Base-by-base conservation (phyloP, 2,329 filamentous ascomycete genomes). In the Venturia aucupariae region DNA sequence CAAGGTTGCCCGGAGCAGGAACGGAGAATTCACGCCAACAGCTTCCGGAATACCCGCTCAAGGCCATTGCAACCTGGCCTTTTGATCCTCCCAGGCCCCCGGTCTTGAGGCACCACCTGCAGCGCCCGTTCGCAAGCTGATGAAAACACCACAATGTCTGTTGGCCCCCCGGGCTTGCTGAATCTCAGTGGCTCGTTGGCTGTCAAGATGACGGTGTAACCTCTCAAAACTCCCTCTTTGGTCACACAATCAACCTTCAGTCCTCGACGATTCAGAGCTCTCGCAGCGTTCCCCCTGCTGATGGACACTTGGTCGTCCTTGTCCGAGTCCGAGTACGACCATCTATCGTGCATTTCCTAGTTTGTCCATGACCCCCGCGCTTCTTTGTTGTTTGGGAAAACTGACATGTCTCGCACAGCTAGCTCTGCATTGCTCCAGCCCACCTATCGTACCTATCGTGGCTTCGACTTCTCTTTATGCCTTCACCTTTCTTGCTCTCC, bases 301-400 rank as follows among this genome's bases (percentile, higher is more conserved):
- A 22, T 22, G 15, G 51, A 27, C 27, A 35, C 4, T 8, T n/a
- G 27, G 30, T 19, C 13, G 17, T 57, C 15, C 51, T 55, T 35
- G 51, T n/a, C n/a, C n/a, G n/a, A n/a, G 27, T 22, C 27, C 13
- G 17, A 48, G 35, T 38, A 6, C 7, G 44, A 48, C 44, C 44
- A 48, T 57, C 51, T 57, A 57, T 57, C 51, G 51, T 57, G 51
- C 51, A 57, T 57, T 57, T 57, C 51, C 51, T 57, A 57, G 30
- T 35, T 35, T 57, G 51, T 35, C 51, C 15, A 54, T 57, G 19
- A 27, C 51, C 30, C 15, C 27, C 27, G 30, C 51, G 8, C n/a
- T n/a, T 17, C 51, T 38, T 11, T 27, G 51, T 35, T 4, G 30
- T 32, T 24, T 8, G 51, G 24, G 30, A n/a, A 57, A 57, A 57